Evolutionary conservation across 2,329 filamentous ascomycete species (phyloP), one percentile per base, ranked within the genome.

Genomic region (Harringtonia lauricola): DNA sequence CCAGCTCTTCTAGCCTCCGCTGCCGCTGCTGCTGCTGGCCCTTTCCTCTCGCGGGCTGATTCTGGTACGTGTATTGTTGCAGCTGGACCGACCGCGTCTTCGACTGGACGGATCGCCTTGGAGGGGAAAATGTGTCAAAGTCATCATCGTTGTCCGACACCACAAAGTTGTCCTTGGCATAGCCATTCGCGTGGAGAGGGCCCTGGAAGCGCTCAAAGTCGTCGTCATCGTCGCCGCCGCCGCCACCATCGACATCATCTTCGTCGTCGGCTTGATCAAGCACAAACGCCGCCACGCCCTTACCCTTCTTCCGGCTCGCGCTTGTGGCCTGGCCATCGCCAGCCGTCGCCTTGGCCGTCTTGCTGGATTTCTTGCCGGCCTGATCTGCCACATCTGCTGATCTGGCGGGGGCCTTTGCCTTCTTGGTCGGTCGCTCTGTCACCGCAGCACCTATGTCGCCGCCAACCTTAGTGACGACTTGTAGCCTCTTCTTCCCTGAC

Each of bases 101-200:
- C 35, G 28, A 21, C 30, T 29, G 14, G 3, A 28, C 12, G 5
- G 28, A 10, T 19, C 19, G 19, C 37, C 17, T 22, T 8, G 22
- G 22, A 4, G 21, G n/a, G 15, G 17, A 26, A 26, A 19, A 26
- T 15, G 63, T 63, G 29, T 58, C 57, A 45, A 64, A 63, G 51
- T 66, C 59, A 35, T 54, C 61, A 14, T 55, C 54, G 18, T 53
- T 48, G 39, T 62, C 67, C 33, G 62, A 60, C 49, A 72, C 56
- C 51, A 69, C 60, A 48, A 66, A 65, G 37, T 59, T 54, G 54
- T 68, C 62, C 30, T 56, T 62, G 35, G 57, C 64, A 51, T 75
- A 75, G 21, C 68, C 69, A 43, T 68, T 64, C 15, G 49, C 51
- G 42, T 65, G 59, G 41, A 58, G 33, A 2, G 36, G 49, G 7